Percentiles rank a stretch among this genome's conserved stretches.
These are phyloP conservation scores for Kingdonia uniflora DNA, from an alignment of 164 flowering plant species.

Conservation along the genomic window DNA sequence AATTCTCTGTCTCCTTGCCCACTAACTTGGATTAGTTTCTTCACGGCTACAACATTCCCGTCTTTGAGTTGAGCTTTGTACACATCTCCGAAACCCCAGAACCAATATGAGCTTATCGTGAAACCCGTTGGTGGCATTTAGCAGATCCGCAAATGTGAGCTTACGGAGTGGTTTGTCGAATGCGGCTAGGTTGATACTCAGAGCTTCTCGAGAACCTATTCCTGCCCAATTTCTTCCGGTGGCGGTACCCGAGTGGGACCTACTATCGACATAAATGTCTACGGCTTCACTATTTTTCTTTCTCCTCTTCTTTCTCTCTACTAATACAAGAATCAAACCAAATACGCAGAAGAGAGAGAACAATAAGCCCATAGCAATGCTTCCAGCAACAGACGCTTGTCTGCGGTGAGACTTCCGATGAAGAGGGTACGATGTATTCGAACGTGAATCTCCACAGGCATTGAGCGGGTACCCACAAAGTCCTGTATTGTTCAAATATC, in stretches of 20 bases:
- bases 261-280: constrained; percentile 46
- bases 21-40: constrained; percentile 81
- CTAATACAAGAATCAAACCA: constrained; percentile 46
- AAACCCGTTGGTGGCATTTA: constrained; percentile 90
- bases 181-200: constrained; percentile 80
- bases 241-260: constrained; percentile 51
- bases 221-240: constrained; percentile 50
- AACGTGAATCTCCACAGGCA: constrained; percentile 28
- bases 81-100: constrained; percentile 96
- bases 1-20: constrained; percentile 97
- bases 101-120: constrained; percentile 76
- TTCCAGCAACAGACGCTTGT: constrained; percentile 68
- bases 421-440: constrained; percentile 14
- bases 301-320: constrained; percentile 62
- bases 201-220: constrained; percentile 60
- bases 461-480: constrained; percentile 81
- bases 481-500: constrained; percentile 62
- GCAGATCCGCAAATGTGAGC: constrained; percentile 89
- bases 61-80: constrained; percentile 87
- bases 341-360: constrained; percentile 72
- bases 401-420: constrained; percentile 45
- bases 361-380: constrained; percentile 81
- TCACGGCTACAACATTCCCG: constrained; percentile 80
- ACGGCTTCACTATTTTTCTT: constrained; percentile 44
- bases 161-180: constrained; percentile 90